Conservation (phyloP, 129 eudicot species). For the Flaveria ramosissima region DNA sequence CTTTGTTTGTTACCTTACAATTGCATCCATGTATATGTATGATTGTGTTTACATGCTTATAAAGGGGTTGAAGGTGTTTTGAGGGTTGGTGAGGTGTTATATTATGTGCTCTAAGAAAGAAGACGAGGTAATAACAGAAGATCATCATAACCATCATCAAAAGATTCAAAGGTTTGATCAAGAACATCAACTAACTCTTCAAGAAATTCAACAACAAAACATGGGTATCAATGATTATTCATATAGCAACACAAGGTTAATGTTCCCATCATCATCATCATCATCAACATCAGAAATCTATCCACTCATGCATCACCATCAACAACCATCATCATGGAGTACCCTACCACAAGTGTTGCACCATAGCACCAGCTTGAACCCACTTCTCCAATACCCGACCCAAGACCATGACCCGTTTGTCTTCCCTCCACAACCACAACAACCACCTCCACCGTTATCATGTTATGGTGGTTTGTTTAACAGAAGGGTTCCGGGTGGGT, state of each 20-base stretch:
- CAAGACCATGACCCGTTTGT: slow-evolving; percentile 68
- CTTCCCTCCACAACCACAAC: slow-evolving; percentile 54
- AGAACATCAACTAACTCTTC: slow-evolving; percentile 31
- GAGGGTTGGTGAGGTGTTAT: slow-evolving; percentile 15
- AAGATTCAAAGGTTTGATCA: slow-evolving; percentile 42
- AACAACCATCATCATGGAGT: slow-evolving; percentile 58
- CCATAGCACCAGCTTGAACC: slow-evolving; percentile 44
- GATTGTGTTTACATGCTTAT: neutral
- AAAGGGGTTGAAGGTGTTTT: slow-evolving; percentile 1
- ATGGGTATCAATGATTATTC: slow-evolving; percentile 43
- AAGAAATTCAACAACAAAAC: slow-evolving; percentile 61
- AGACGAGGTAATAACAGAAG: slow-evolving; percentile 45
- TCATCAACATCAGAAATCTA: slow-evolving; percentile 54
- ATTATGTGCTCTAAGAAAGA: slow-evolving; percentile 45
- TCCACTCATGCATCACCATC: slow-evolving; percentile 43
- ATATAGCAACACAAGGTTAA: slow-evolving; percentile 37
- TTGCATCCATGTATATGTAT: slow-evolving; percentile 25
- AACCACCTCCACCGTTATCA: slow-evolving; percentile 52
- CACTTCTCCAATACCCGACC: slow-evolving; percentile 47
- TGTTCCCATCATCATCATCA: slow-evolving; percentile 44
- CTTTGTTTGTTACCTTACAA: neutral
- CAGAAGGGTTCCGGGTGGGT: slow-evolving; percentile 45
- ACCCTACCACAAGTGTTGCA: slow-evolving; percentile 49
- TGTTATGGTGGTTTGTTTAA: slow-evolving; percentile 61
- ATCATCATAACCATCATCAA: slow-evolving; percentile 27